Base-by-base conservation (phyloP, 2,329 filamentous ascomycete species). In the Grosmannia penicillata region DNA sequence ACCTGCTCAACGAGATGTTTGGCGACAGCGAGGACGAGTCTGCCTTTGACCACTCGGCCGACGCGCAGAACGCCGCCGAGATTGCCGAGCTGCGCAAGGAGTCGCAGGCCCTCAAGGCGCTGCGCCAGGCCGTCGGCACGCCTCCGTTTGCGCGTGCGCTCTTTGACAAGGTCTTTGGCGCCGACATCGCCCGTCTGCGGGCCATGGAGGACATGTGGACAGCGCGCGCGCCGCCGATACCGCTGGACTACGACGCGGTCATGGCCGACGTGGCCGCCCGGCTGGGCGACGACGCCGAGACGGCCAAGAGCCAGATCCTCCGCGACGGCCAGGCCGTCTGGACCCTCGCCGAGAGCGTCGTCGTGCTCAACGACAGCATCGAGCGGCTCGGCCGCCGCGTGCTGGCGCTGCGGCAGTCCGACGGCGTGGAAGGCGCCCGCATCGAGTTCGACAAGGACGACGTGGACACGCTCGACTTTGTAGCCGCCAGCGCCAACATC, bases 131-230 rank as follows among this genome's bases (percentile, higher is more conserved):
- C 1, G 81, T 93, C 54, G 86, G 84, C 24, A 86, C 78, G 0
- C 63, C 74, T 1, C 70, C 81, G 6, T 96, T 96, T 50, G 65
- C 81, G 1, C 68, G 76, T 46, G 72, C 82, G 51, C 74, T 98
- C 1, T 96, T 96, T 53, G 74, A 93, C 52, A 98, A 96, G 56
- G 87, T 96, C 4, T 98, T 91, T 59, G 73, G 77, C 44, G 67
- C 81, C 36, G 91, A 98, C 52, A 82, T 98, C 39, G 68, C 80
- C 46, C 75, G 91, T 14, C 57, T 98, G 40, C 71, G 78, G 29
- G 82, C 79, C 13, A 93, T 95, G 73, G 80, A 91, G 52, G 89
- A 93, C 45, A 93, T 96, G 85, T 98, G 91, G 91, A 93, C 86
- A 58, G 77, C 74, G 4, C 73, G 86, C 47, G 73, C 74, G 44